Conservation (phyloP, 805 yeast species). For the Metschnikowia picachoensis region DNA sequence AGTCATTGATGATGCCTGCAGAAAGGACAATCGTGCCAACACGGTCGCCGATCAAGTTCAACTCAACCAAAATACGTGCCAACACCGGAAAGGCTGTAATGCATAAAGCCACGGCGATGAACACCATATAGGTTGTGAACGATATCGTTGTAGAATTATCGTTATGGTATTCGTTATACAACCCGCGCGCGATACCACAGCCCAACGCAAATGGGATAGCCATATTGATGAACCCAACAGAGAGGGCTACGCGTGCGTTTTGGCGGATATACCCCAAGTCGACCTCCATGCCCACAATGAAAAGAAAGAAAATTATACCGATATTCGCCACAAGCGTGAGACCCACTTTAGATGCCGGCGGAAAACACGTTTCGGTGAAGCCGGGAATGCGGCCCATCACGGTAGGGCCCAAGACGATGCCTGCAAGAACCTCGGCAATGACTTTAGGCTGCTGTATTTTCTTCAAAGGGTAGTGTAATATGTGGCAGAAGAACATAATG, state of each 20-base stretch:
- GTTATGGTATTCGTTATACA: constrained; percentile 52
- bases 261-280: constrained; percentile 62
- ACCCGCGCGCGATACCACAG: constrained; percentile 63
- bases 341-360: constrained; percentile 57
- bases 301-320: constrained; percentile 71
- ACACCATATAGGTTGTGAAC: constrained; percentile 74
- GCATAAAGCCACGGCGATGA: constrained; percentile 78
- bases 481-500: constrained; percentile 55
- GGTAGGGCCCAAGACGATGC: constrained; percentile 71
- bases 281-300: constrained; percentile 76
- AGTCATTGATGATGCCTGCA: constrained; percentile 78
- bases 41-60: constrained; percentile 64
- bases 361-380: constrained; percentile 63
- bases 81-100: constrained; percentile 85
- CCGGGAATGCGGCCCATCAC: constrained; percentile 69
- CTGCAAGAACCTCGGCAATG: constrained; percentile 77
- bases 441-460: constrained; percentile 72
- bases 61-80: constrained; percentile 72
- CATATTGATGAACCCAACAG: constrained; percentile 70
- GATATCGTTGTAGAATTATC: constrained; percentile 34
- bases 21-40: constrained; percentile 72
- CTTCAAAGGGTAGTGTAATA: constrained; percentile 57
- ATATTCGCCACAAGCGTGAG: constrained; percentile 66
- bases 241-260: constrained; percentile 55
- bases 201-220: constrained; percentile 80